phyloP scores from a whole-genome alignment of 2,329 filamentous ascomycete genomes.

The Corniculantispora saksenae region DNA sequence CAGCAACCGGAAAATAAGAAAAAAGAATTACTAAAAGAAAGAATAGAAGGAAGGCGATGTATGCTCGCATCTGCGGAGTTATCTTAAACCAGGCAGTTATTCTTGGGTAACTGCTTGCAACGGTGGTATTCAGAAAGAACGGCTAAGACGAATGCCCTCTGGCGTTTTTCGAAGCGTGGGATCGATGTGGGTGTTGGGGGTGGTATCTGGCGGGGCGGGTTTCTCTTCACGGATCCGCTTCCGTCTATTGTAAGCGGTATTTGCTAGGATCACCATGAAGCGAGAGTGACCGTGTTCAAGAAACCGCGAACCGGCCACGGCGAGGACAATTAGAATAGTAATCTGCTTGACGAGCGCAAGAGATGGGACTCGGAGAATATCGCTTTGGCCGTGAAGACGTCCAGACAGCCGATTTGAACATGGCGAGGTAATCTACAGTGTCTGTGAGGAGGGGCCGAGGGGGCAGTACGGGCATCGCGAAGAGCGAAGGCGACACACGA shows the following conservation, averaged over 20 bases:
- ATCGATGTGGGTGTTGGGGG: conserved; percentile 9
- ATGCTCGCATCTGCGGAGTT: not conserved
- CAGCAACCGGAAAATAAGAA: not conserved
- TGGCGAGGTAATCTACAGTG: not conserved
- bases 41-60: not conserved
- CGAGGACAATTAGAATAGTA: not conserved
- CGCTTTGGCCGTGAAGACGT: not conserved
- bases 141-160: conserved; percentile 3
- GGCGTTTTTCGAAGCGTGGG: conserved; percentile 6
- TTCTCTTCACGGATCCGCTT: conserved; percentile 15
- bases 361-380: not conserved
- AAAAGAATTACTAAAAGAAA: not conserved
- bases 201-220: conserved; percentile 12
- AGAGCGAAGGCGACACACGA: not conserved
- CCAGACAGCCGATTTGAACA: not conserved
- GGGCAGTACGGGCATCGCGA: not conserved
- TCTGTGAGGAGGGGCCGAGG: not conserved
- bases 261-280: not conserved
- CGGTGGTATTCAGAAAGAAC: not conserved
- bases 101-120: conserved; percentile 6
- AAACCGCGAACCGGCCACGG: not conserved
- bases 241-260: conserved; percentile 14
- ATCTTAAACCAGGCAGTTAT: not conserved
- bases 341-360: not conserved
- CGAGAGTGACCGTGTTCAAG: not conserved